Evolutionary conservation across 2,329 filamentous ascomycete species (phyloP), one percentile per base, ranked within the genome.

Genomic region (Cylindrodendrum hubeiense): DNA sequence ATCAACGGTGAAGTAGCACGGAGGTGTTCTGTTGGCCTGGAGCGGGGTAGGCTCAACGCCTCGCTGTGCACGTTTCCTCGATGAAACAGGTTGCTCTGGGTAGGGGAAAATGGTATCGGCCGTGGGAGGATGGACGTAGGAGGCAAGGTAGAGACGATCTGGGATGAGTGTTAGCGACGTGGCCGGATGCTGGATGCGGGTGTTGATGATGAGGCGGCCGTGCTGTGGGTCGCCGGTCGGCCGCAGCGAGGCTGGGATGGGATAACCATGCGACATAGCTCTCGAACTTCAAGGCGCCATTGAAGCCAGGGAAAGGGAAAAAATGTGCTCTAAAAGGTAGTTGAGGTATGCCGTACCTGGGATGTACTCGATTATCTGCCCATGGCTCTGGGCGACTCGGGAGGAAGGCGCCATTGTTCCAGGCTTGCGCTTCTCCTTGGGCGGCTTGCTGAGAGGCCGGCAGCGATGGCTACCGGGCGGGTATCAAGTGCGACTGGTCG

Each of bases 1-100:
- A 78, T 99, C 96, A 71, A 98, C 91, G 54, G 94, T 95, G 81
- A 99, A 99, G 83, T 98, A 99, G 78, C 93, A 95, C 1, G 96
- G 96, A 60, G 90, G 83, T 71, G 85, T 68, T 54, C 76, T 70
- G 65, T 71, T 75, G 69, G 69, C 73, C 17, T 64, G 55, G 55
- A 74, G 67, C 63, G 72, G 75, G 61, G 72, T 73, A 64, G 75
- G 62, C 83, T 85, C 19, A 33, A 89, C 85, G 64, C 87, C 88
- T 79, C 90, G 86, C 66, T 91, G 88, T 12, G 75, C 72, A 71
- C 80, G 77, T 71, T 81, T 81, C 66, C 74, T 77, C 22, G 79
- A 71, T 13, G 78, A 77, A 37, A 72, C 67, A 24, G 92, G 72
- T 89, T 89, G 85, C 94, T 97, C 81, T 59, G 92, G 90, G 80